These are phyloP conservation scores for Calvatia gigantea DNA, from an alignment of 768 basidiomycete species.

Conservation along the genomic window DNA sequence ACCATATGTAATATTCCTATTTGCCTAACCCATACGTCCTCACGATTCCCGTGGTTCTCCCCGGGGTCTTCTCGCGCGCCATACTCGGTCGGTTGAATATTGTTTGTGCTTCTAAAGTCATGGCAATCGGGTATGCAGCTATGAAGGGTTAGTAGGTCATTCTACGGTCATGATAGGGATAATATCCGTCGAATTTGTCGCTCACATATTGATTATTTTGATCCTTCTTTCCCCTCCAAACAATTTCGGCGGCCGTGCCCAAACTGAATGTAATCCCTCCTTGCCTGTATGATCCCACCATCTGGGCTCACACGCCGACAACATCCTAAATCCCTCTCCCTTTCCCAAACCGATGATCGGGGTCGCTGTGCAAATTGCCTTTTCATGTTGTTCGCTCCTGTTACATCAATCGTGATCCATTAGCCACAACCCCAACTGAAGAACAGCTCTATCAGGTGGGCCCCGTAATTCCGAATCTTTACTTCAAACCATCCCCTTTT, in stretches of 20 bases:
- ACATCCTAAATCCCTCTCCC: conserved; percentile 8
- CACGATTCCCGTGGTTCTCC: conserved; percentile 1
- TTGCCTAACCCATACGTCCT: neutral
- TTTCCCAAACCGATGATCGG: conserved; percentile 4
- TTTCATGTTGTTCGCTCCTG: conserved; percentile 18
- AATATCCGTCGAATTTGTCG: conserved; percentile 12
- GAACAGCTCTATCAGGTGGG: conserved; percentile 52
- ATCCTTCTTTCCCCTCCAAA: conserved; percentile 11
- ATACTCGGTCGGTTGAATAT: conserved; percentile 1
- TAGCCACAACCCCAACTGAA: conserved; percentile 51
- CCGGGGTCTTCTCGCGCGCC: neutral
- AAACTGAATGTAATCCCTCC: neutral
- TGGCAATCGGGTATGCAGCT: conserved; percentile 51
- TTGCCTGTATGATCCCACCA: neutral
- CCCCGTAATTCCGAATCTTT: conserved; percentile 2
- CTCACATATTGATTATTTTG: conserved; percentile 2
- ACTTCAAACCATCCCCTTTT: conserved; percentile 2
- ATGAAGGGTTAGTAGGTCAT: conserved; percentile 52
- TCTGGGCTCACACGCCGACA: neutral
- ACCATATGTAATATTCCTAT: conserved; percentile 3
- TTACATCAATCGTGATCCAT: conserved; percentile 12
- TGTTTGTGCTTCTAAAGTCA: conserved; percentile 32
- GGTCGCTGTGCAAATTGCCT: conserved; percentile 6
- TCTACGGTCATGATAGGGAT: conserved; percentile 12
- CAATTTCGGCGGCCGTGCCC: neutral